Evolutionary conservation across 2,329 filamentous ascomycete species (phyloP), one percentile per base, ranked within the genome.

Genomic region (Fusarium incarnatum): DNA sequence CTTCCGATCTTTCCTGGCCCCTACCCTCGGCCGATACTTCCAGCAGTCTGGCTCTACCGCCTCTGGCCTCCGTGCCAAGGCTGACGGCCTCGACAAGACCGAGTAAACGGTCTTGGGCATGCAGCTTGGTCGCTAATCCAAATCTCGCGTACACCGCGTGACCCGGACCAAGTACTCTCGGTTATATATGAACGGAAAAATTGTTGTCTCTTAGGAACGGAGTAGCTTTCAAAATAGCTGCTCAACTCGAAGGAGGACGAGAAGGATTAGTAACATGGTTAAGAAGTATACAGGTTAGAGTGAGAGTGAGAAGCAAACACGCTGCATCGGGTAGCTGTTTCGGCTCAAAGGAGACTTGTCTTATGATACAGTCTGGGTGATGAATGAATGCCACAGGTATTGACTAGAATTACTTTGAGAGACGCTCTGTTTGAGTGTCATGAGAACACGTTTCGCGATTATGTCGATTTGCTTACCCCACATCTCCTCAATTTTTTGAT

Each of bases 1-100:
- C 85, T 99, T 98, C 93, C 92, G 93, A 83, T 97, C 94, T 71
- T 93, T 98, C 89, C 84, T 99, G 81, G 90, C 93, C 80, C 96
- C 96, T 76, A 89, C 97, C 77, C 92, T 98, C 80, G 89, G 93
- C 81, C 94, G 94, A 83, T 97, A 98, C 90, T 99, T 98, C 88
- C 83, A 85, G 76, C 83, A 85, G 76, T 75, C 82, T 76, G 88
- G 88, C 78, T 92, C 92, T 68, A 93, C 94, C 77, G 92, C 94
- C 76, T 89, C 93, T 81, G 93, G 94, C 84, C 92, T 98, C 78
- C 93, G 94, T 75, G 91, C 93, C 77, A 94, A 96, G 88, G 94
- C 91, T 81, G 94, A 95, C 78, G 88, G 91, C 78, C 87, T 87
- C 74, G 88, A 91, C 84, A 93, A 91, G 83, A 82, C 85, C 76